phyloP scores from a whole-genome alignment of 345 rosid genomes.

The Raphanus raphanistrum region DNA sequence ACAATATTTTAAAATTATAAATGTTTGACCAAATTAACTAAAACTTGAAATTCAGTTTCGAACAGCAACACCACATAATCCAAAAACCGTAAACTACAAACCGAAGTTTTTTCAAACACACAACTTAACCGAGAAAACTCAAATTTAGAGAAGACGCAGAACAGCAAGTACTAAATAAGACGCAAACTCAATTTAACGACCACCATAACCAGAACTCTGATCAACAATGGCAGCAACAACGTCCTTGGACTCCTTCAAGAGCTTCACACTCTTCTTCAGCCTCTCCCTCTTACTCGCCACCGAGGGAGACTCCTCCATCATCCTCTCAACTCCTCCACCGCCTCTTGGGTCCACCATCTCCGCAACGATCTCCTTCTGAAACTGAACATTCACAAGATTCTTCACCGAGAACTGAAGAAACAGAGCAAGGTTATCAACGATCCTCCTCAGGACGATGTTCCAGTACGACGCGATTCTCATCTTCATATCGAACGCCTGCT shows the following conservation, averaged over 20 bases:
- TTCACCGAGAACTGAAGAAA: slow-evolving; percentile 32
- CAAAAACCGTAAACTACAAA: no score
- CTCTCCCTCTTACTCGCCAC: slow-evolving; percentile 39
- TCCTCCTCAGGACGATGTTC: slow-evolving; percentile 35
- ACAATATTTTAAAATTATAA: no score
- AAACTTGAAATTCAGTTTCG: no score
- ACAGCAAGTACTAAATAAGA: no score
- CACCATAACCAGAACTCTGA: not conserved
- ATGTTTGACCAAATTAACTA: no score
- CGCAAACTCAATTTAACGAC: not conserved
- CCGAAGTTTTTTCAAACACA: no score
- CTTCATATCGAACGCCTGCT: slow-evolving; percentile 31
- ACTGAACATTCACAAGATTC: slow-evolving; percentile 12
- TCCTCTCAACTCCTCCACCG: slow-evolving; percentile 21
- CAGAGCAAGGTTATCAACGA: slow-evolving; percentile 38
- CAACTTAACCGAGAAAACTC: no score
- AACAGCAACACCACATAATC: no score
- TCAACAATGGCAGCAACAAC: slow-evolving; percentile 19
- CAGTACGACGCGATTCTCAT: slow-evolving; percentile 38
- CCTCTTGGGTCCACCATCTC: slow-evolving; percentile 15
- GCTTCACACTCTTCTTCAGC: slow-evolving; percentile 31
- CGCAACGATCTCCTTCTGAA: slow-evolving; percentile 24
- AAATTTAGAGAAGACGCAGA: no score
- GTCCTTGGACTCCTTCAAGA: slow-evolving; percentile 40
- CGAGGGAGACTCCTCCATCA: slow-evolving; percentile 35